These are phyloP conservation scores for Cornus controversa DNA, from an alignment of 148 eudicot species.

Conservation along the genomic window DNA sequence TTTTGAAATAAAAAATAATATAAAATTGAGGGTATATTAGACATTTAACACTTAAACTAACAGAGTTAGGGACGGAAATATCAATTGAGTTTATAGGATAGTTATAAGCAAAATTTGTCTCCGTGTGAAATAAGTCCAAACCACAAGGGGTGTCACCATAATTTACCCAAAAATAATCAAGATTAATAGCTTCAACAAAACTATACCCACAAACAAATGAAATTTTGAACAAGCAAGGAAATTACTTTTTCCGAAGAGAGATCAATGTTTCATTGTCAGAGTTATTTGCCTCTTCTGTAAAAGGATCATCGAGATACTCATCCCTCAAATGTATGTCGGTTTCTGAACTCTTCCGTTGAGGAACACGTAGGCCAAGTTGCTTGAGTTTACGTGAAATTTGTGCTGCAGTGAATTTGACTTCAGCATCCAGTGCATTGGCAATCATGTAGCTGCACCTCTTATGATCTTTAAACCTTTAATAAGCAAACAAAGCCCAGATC, in stretches of 20 bases:
- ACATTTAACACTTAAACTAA: too few relatives aligned
- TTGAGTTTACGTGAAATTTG: constrained; percentile 85
- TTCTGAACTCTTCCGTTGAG: constrained; percentile 36
- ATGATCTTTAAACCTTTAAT: constrained; percentile 80
- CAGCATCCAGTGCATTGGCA: constrained; percentile 71
- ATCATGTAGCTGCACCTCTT: constrained; percentile 90
- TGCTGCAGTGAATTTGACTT: constrained; percentile 64
- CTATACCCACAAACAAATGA: not conserved
- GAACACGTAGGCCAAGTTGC: constrained; percentile 71
- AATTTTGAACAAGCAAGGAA: not conserved
- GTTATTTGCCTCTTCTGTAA: constrained; percentile 39
- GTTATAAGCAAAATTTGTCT: too few relatives aligned
- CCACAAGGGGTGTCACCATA: too few relatives aligned
- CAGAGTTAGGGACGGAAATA: too few relatives aligned
- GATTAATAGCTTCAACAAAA: not conserved
- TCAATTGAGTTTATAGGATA: too few relatives aligned
- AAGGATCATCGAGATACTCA: constrained; percentile 33
- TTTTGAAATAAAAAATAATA: too few relatives aligned
- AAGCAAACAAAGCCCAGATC: constrained; percentile 13
- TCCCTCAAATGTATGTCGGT: constrained; percentile 38
- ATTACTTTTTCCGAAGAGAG: constrained; percentile 61
- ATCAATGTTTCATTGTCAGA: constrained; percentile 62
- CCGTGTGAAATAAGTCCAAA: too few relatives aligned
- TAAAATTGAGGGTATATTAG: too few relatives aligned
- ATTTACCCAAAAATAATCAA: too few relatives aligned